Conservation (phyloP, 495 filamentous ascomycete species). For the Penicillium fimorum region DNA sequence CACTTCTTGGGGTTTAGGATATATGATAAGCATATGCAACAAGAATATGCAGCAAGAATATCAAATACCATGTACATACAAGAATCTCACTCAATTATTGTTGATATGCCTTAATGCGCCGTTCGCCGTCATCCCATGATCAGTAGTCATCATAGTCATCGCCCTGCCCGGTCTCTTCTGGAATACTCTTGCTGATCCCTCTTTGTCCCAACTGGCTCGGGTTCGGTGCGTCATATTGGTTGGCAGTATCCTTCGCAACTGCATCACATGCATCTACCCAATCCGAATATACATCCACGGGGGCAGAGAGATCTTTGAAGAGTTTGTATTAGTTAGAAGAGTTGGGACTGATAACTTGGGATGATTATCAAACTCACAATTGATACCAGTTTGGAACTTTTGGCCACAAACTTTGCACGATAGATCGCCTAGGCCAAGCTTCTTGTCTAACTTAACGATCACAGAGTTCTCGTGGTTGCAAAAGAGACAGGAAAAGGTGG, state of each 20-base stretch:
- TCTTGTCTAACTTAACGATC: slow-evolving; percentile 86
- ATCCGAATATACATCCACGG: slow-evolving; percentile 94
- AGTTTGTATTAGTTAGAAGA: slow-evolving; percentile 8
- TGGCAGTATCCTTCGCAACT: slow-evolving; percentile 61
- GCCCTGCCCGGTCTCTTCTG: slow-evolving; percentile 13
- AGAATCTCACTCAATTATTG: slow-evolving; percentile 12
- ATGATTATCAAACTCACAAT: slow-evolving; percentile 62
- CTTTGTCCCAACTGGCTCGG: slow-evolving; percentile 22
- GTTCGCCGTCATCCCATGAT: slow-evolving; percentile 20
- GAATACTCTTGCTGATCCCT: slow-evolving; percentile 23
- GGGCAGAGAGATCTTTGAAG: slow-evolving; percentile 71
- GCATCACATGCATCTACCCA: slow-evolving; percentile 97
- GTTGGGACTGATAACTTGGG: not conserved
- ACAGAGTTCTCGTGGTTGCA: slow-evolving; percentile 97
- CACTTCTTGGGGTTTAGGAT: not conserved
- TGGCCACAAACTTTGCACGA: slow-evolving; percentile 93
- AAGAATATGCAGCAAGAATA: slow-evolving; percentile 4
- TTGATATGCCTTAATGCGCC: slow-evolving; percentile 21
- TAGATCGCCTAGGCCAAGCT: slow-evolving; percentile 76
- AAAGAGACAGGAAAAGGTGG: slow-evolving; percentile 91
- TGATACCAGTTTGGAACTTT: slow-evolving; percentile 85
- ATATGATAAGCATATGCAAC: slow-evolving; percentile 3
- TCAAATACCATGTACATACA: slow-evolving; percentile 11
- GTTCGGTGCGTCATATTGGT: slow-evolving; percentile 46
- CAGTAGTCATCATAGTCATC: slow-evolving; percentile 36